Evolutionary conservation across 1,139 yeast species (phyloP), one percentile per base, ranked within the genome.

Genomic region (Ogataea hybrid): DNA sequence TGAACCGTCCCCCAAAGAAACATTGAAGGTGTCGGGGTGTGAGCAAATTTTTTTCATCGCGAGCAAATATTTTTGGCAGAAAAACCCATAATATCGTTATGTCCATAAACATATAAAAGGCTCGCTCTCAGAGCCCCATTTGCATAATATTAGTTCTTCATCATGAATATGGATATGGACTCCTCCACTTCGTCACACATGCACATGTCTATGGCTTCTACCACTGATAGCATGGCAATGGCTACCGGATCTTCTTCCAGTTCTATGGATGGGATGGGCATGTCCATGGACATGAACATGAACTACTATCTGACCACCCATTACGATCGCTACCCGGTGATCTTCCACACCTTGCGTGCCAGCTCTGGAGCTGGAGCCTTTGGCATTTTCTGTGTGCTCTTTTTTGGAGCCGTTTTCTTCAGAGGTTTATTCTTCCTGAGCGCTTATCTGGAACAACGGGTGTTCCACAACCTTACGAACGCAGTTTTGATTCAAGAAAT

Each of bases 381-480:
- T 59, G 94, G 90, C 25, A 82, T 84, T 16, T 84, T 83, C 55
- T 63, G 80, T 31, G 64, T 81, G 25, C 59, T 84, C 25, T 75
- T 84, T 54, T 71, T 73, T 27, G 65, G 77, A 11, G 81, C 82
- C 0, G 75, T 84, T 52, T 62, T 72, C 31, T 69, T 80, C 44
- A 73, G 84, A 56, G 81, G 84, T 4, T 46, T 81, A 18, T 74
- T 77, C 37, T 84, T 82, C 58, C 50, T 73, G 17, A 71, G 78
- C 47, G 72, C 78, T 53, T 84, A 83, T 56, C 59, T 84, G 49
- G 90, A 84, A 56, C 83, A 79, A 49, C 71, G 67, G 47, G 83
- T 84, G 47, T 82, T 84, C 67, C 78, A 59, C 39, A 58, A 57
- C 41, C 49, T 44, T 16, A 47, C 53, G 15, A 59, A 59, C 37